These are phyloP conservation scores for Corynespora cassiicola DNA, from an alignment of 2,329 filamentous ascomycete genomes.

Conservation along the genomic window DNA sequence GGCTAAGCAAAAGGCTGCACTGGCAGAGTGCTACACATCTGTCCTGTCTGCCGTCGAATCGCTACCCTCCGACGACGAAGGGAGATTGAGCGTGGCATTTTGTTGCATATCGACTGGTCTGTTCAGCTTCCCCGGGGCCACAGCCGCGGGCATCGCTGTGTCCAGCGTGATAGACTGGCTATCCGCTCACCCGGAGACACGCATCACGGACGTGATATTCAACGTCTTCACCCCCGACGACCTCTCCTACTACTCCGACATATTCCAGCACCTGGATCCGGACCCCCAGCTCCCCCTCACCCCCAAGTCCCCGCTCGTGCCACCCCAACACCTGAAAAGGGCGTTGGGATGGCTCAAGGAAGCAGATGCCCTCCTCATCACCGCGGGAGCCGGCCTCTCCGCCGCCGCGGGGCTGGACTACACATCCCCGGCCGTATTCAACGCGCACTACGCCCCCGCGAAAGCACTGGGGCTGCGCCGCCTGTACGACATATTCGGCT, in stretches of 20 bases:
- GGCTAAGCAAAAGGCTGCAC: slow-evolving; percentile 22
- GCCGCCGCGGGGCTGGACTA: slow-evolving; percentile 44
- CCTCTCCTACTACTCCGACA: no score
- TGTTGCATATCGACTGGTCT: slow-evolving; percentile 46
- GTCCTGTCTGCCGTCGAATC: slow-evolving; percentile 36
- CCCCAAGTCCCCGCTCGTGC: slow-evolving; percentile 6
- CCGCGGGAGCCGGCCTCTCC: slow-evolving; percentile 43
- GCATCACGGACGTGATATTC: slow-evolving; percentile 40
- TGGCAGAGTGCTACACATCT: slow-evolving; percentile 37
- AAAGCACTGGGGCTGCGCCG: slow-evolving; percentile 30
- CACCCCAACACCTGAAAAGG: no score
- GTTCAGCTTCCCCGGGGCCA: slow-evolving; percentile 39
- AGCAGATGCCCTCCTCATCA: slow-evolving; percentile 33
- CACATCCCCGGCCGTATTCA: slow-evolving; percentile 38
- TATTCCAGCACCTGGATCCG: no score
- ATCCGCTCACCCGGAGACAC: slow-evolving; percentile 25
- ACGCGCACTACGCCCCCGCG: slow-evolving; percentile 37
- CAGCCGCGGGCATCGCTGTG: slow-evolving; percentile 37
- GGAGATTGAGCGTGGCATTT: slow-evolving; percentile 36
- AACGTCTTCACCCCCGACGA: no score
- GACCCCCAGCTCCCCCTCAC: no score
- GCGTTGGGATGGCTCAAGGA: slow-evolving; percentile 35
- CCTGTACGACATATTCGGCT: slow-evolving; percentile 45
- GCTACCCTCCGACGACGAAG: slow-evolving; percentile 24
- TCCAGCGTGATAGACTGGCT: slow-evolving; percentile 34